A percentile compares a stretch with the other conserved stretches of the same genome.
phyloP scores from a whole-genome alignment of 2,329 filamentous ascomycete genomes.

The Colletotrichum costaricense region DNA sequence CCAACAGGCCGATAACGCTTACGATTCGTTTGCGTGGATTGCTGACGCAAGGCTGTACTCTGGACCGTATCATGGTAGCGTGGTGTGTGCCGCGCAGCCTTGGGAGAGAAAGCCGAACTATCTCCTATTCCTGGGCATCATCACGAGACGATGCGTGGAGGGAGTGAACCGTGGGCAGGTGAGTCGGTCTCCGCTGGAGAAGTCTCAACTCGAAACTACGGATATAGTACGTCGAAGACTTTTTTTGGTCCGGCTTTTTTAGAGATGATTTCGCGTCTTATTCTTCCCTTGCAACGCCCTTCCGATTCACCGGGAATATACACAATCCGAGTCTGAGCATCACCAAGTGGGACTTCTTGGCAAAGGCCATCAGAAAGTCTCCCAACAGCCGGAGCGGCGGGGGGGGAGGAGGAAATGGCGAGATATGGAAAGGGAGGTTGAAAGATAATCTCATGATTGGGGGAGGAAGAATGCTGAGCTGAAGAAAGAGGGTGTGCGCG shows the following conservation, averaged over 20 bases:
- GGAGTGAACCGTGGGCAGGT: neutral
- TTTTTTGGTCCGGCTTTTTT: neutral
- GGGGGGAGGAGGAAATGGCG: neutral
- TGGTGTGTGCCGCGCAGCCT: neutral
- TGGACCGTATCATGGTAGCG: neutral
- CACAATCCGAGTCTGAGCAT: neutral
- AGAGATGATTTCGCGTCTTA: neutral
- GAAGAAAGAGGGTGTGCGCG: constrained; percentile 18
- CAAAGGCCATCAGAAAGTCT: neutral
- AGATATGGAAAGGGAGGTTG: constrained; percentile 7
- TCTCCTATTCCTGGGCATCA: neutral
- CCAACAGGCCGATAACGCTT: neutral
- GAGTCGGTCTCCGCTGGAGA: constrained; percentile 12
- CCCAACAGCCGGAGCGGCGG: neutral
- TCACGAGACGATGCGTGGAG: neutral
- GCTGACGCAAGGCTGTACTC: constrained; percentile 1
- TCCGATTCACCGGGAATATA: neutral
- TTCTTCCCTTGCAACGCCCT: constrained; percentile 1
- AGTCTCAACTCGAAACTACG: constrained; percentile 3
- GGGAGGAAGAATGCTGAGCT: neutral
- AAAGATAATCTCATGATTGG: neutral
- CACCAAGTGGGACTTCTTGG: neutral
- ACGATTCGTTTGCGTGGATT: neutral
- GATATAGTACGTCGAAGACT: neutral
- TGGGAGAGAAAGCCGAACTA: neutral